phyloP scores from a whole-genome alignment of 1,139 yeast genomes.

The Candida sojae region DNA sequence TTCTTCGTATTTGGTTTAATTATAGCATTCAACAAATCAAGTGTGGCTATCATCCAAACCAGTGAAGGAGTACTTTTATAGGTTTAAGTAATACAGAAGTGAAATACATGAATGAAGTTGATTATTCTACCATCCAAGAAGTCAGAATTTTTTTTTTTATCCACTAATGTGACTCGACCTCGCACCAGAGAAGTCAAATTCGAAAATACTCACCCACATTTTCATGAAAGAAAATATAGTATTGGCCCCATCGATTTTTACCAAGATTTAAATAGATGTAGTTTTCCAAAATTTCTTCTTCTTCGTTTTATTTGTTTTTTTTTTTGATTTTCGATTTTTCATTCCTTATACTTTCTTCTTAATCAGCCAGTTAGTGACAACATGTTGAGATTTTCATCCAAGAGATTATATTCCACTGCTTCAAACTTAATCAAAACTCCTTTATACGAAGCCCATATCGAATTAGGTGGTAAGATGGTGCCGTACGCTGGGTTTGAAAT shows the following conservation, averaged over 20 bases:
- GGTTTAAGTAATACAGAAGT: no score
- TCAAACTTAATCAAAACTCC: conserved; percentile 62
- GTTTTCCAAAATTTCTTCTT: not conserved
- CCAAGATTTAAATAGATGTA: not conserved
- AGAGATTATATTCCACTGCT: conserved; percentile 30
- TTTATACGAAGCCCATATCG: conserved; percentile 74
- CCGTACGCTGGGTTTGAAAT: conserved; percentile 93
- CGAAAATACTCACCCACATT: not conserved
- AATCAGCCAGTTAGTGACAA: not conserved
- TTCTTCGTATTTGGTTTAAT: conserved; percentile 9
- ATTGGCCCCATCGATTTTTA: not conserved
- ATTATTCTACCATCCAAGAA: not conserved
- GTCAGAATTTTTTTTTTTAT: not conserved
- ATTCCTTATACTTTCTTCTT: not conserved
- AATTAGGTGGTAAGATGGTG: conserved; percentile 85
- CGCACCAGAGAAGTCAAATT: conserved; percentile 1
- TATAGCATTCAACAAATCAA: conserved; percentile 4
- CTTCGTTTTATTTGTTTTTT: not conserved
- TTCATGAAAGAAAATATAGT: not conserved
- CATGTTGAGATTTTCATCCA: conserved; percentile 20
- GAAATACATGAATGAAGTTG: no score
- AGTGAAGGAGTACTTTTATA: no score
- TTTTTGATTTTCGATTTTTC: not conserved
- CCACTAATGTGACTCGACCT: not conserved
- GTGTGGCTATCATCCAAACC: no score